Conservation (phyloP, 306 rosid species). For the Prunus padus region DNA sequence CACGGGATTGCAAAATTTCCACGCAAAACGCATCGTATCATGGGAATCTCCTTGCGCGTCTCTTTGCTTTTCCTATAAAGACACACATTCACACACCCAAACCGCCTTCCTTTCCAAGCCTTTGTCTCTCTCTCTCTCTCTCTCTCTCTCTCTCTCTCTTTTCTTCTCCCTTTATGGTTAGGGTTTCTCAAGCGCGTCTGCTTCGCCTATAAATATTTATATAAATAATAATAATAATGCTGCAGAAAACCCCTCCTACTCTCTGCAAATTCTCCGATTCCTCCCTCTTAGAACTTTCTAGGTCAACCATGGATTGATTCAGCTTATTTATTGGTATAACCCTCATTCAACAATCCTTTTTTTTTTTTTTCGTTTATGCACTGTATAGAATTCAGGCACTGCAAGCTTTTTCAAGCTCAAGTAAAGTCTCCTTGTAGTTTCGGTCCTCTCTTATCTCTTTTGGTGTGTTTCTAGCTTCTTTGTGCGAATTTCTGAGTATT, state of each 20-base stretch:
- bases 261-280: slow-evolving; percentile 21
- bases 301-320: slow-evolving; percentile 41
- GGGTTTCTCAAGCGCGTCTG: slow-evolving; percentile 60
- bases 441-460: neutral
- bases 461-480: neutral
- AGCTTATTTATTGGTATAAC: slow-evolving; percentile 20
- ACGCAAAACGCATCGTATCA: slow-evolving; percentile 41
- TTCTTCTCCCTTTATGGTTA: slow-evolving; percentile 34
- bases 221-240: slow-evolving; percentile 1
- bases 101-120: slow-evolving; percentile 5
- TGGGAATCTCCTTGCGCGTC: slow-evolving; percentile 17
- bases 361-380: neutral
- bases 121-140: neutral
- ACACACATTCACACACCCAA: neutral
- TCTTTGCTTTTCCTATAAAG: neutral
- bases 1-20: neutral
- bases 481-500: neutral
- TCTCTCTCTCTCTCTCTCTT: slow-evolving; percentile 11
- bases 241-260: slow-evolving; percentile 21
- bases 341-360: neutral
- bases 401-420: slow-evolving; percentile 3
- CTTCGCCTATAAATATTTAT: neutral
- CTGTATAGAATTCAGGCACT: slow-evolving; percentile 6
- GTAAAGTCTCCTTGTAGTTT: neutral
- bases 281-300: slow-evolving; percentile 16